phyloP scores from a whole-genome alignment of 805 yeast genomes.

The Yarrowia divulgata region DNA sequence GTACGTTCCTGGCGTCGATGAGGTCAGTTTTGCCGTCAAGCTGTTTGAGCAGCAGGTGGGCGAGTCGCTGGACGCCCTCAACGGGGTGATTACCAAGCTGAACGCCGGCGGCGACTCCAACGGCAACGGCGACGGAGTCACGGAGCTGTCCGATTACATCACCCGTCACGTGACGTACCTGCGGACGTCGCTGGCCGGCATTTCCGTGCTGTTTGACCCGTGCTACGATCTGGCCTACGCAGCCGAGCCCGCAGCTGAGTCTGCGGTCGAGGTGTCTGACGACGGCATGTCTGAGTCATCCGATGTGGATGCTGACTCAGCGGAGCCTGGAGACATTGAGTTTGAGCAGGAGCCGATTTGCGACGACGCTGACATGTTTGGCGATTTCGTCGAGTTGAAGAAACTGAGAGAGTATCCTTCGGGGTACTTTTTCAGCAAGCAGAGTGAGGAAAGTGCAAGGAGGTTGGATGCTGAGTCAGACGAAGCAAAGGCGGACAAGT shows the following conservation, averaged over 20 bases:
- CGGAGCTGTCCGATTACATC: slow-evolving; percentile 59
- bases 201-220: slow-evolving; percentile 76
- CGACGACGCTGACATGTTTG: slow-evolving; percentile 39
- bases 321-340: slow-evolving; percentile 15
- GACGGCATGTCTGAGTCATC: slow-evolving; percentile 55
- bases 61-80: slow-evolving; percentile 40
- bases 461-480: background rate
- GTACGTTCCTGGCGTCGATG: slow-evolving; percentile 71
- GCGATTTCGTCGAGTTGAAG: slow-evolving; percentile 49
- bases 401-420: slow-evolving; percentile 69
- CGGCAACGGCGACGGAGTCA: slow-evolving; percentile 31
- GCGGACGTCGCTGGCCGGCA: slow-evolving; percentile 70
- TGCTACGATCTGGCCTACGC: slow-evolving; percentile 48
- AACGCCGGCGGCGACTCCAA: background rate
- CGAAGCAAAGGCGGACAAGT: slow-evolving; percentile 49
- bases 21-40: slow-evolving; percentile 66
- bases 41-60: slow-evolving; percentile 60
- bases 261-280: slow-evolving; percentile 47
- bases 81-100: slow-evolving; percentile 53
- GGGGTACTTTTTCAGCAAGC: slow-evolving; percentile 60
- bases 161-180: slow-evolving; percentile 63
- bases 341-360: slow-evolving; percentile 27
- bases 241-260: slow-evolving; percentile 33
- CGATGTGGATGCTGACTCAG: slow-evolving; percentile 33
- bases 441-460: background rate